These are phyloP conservation scores for Talaromyces nanjingensis DNA, from an alignment of 495 filamentous ascomycete species.

Conservation along the genomic window DNA sequence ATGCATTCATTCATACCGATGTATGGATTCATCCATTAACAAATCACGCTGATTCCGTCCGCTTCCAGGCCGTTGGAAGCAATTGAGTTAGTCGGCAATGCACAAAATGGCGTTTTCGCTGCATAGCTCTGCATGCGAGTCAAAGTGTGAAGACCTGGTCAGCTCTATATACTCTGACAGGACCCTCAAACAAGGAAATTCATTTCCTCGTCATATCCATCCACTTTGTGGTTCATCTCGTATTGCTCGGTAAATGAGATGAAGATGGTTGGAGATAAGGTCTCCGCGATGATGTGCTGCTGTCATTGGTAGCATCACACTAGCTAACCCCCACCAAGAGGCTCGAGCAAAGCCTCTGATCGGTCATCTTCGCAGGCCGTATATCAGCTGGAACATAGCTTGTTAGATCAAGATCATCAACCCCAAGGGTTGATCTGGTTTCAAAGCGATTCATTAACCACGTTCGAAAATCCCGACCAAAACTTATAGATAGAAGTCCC, in stretches of 20 bases:
- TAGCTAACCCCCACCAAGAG: not conserved
- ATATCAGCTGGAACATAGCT: not conserved
- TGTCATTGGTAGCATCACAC: not conserved
- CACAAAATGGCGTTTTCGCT: not conserved
- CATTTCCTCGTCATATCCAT: not conserved
- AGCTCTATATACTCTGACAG: not conserved
- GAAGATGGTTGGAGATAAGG: not conserved
- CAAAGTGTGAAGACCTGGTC: not conserved
- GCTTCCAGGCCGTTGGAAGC: not conserved
- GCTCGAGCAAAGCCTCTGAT: not conserved
- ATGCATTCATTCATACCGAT: not conserved
- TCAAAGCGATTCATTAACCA: not conserved
- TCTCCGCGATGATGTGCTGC: not conserved
- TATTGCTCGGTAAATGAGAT: not conserved
- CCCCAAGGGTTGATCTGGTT: not conserved
- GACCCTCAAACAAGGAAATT: not conserved
- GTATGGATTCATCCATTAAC: not conserved
- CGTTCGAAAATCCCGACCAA: not conserved
- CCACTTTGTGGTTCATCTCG: not conserved
- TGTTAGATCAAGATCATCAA: not conserved
- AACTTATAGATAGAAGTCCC: not conserved
- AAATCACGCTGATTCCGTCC: not conserved
- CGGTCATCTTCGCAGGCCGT: not conserved
- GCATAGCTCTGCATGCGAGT: not conserved
- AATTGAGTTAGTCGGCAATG: not conserved